A percentile compares a stretch with the other conserved stretches of the same genome.
Evolutionary conservation across 1,284 basidiomycete species (phyloP).

Genomic region (Lentinus polychrous): DNA sequence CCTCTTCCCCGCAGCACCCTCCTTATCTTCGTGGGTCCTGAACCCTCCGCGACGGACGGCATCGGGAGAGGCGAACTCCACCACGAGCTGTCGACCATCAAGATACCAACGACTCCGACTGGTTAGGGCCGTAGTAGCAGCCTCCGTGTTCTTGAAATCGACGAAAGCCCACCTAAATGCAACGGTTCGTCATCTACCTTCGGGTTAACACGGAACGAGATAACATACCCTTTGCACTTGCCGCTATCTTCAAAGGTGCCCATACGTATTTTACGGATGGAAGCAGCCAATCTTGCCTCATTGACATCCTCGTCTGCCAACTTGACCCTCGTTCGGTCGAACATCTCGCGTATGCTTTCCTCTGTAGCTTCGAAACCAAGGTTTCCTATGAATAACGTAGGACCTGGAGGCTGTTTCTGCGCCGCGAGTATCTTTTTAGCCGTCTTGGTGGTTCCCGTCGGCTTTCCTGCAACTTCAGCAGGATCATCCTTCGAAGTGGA

Average conservation of each 20-base stretch:
- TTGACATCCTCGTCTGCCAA: slow-evolving; percentile 20
- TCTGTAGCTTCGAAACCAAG: slow-evolving; percentile 84
- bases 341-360: slow-evolving; percentile 62
- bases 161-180: slow-evolving; percentile 85
- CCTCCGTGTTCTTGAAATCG: slow-evolving; percentile 77
- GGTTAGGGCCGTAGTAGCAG: slow-evolving; percentile 78
- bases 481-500: slow-evolving; percentile 24
- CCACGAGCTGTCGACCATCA: slow-evolving; percentile 77
- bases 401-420: slow-evolving; percentile 80
- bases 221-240: slow-evolving; percentile 85
- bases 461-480: slow-evolving; percentile 29
- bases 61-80: slow-evolving; percentile 86
- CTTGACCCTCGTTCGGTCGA: slow-evolving; percentile 36
- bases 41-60: slow-evolving; percentile 71
- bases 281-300: slow-evolving; percentile 38
- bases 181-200: neutral
- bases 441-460: slow-evolving; percentile 54
- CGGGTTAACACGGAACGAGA: neutral
- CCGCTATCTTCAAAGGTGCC: slow-evolving; percentile 95
- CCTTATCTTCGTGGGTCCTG: slow-evolving; percentile 17
- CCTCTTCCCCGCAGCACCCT: no score
- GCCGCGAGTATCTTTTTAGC: slow-evolving; percentile 76
- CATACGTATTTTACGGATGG: slow-evolving; percentile 82
- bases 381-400: slow-evolving; percentile 86
- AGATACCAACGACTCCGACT: slow-evolving; percentile 83